Evolutionary conservation across 2,329 filamentous ascomycete genomes (phyloP).

Genomic region (Verticillium nonalfalfae): DNA sequence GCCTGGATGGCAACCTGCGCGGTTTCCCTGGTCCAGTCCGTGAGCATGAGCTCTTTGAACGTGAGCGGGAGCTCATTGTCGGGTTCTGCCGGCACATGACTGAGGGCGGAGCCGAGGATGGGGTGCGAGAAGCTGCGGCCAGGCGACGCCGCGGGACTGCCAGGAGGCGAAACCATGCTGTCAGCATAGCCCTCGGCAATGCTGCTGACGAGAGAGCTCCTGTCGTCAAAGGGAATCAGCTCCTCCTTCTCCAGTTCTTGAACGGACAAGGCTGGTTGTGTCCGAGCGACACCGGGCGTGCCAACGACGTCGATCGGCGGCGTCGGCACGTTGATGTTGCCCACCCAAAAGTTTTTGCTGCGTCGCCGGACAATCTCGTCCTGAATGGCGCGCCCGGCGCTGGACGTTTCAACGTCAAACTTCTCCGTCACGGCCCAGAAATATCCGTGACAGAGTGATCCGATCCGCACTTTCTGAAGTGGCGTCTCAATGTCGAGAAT

Average conservation of each 20-base stretch:
- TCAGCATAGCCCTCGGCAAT: slow-evolving; percentile 68
- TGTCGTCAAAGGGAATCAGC: slow-evolving; percentile 69
- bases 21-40: slow-evolving; percentile 72
- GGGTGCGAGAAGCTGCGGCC: slow-evolving; percentile 57
- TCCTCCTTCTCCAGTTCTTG: slow-evolving; percentile 55
- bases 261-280: slow-evolving; percentile 38
- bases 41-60: slow-evolving; percentile 69
- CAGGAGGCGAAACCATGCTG: slow-evolving; percentile 54
- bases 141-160: slow-evolving; percentile 66
- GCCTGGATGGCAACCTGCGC: slow-evolving; percentile 65
- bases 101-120: slow-evolving; percentile 45
- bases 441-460: slow-evolving; percentile 83
- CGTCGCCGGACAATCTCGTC: slow-evolving; percentile 71
- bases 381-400: slow-evolving; percentile 63
- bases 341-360: slow-evolving; percentile 72
- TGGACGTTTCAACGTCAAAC: slow-evolving; percentile 68
- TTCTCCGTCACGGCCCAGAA: slow-evolving; percentile 73
- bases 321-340: slow-evolving; percentile 66
- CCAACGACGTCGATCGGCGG: slow-evolving; percentile 56
- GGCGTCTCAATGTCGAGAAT: slow-evolving; percentile 61
- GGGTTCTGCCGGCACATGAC: slow-evolving; percentile 27
- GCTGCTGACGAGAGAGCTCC: slow-evolving; percentile 63
- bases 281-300: slow-evolving; percentile 38
- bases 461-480: slow-evolving; percentile 69
- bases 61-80: slow-evolving; percentile 56